Percentiles rank a stretch among this genome's conserved stretches.
These are phyloP conservation scores for Ophiostoma tasmaniense DNA, from an alignment of 2,329 filamentous ascomycete genomes.

Conservation along the genomic window DNA sequence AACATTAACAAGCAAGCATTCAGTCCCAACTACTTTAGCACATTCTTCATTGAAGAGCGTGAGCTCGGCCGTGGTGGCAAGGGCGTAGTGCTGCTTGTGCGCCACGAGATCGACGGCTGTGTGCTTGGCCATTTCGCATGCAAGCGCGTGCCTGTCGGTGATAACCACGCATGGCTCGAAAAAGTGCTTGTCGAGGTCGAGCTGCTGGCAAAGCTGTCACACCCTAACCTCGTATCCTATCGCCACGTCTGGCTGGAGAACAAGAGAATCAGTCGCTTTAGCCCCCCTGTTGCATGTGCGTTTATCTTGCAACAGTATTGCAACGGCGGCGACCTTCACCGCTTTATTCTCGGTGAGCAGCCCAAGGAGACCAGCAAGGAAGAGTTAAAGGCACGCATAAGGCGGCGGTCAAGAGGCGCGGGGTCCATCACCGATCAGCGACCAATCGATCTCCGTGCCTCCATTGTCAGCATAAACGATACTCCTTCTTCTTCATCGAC, in stretches of 20 bases:
- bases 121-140: conserved; percentile 86
- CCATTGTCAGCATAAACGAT: conserved; percentile 14
- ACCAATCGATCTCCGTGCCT: conserved; percentile 38
- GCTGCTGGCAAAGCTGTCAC: conserved; percentile 79
- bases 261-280: conserved; percentile 72
- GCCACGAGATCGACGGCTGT: conserved; percentile 84
- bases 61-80: conserved; percentile 86
- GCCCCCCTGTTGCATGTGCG: conserved; percentile 84
- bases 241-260: conserved; percentile 96
- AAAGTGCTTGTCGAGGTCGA: conserved; percentile 92
- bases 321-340: conserved; percentile 83
- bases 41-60: conserved; percentile 83
- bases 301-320: conserved; percentile 98
- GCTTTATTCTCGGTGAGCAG: conserved; percentile 67
- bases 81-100: conserved; percentile 87
- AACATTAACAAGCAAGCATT: conserved; percentile 76
- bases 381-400: conserved; percentile 78
- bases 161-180: conserved; percentile 91
- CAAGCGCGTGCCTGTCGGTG: conserved; percentile 90
- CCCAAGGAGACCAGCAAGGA: conserved; percentile 63
- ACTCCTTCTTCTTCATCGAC: neutral
- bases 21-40: conserved; percentile 83
- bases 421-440: conserved; percentile 41
- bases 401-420: conserved; percentile 72
- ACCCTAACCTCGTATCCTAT: conserved; percentile 93